Conservation (phyloP, 176 grass and related monocot genomes). For the Bolboschoenus planiculmis region DNA sequence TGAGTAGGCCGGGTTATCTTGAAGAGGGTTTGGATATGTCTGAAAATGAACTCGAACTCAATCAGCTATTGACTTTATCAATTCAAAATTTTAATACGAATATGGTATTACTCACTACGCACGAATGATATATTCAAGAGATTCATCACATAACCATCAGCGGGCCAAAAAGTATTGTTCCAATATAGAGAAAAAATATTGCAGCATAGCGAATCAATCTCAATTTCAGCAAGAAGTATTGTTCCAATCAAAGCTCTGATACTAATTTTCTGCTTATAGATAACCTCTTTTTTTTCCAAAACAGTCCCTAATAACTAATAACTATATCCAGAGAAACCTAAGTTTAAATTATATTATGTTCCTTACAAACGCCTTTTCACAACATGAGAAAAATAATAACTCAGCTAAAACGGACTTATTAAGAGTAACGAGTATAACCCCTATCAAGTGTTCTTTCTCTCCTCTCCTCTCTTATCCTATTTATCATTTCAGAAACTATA, state of each 20-base stretch:
- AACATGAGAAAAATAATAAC: not conserved
- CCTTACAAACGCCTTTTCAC: not conserved
- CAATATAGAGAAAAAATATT: not conserved
- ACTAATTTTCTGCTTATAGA: not conserved
- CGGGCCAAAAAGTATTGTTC: not conserved
- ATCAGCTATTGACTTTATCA: not conserved
- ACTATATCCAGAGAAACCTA: not conserved
- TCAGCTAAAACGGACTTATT: not conserved
- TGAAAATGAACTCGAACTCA: conserved; percentile 29
- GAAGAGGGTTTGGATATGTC: conserved; percentile 82
- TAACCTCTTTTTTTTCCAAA: not conserved
- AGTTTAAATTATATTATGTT: not conserved
- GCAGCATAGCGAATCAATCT: not conserved
- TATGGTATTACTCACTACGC: not conserved
- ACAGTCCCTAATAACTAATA: not conserved
- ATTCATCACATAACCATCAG: not conserved
- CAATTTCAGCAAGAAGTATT: not conserved
- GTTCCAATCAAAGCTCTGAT: not conserved
- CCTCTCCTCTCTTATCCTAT: not conserved
- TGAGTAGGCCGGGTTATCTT: conserved; percentile 85
- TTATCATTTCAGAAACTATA: not conserved
- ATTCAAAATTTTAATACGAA: not conserved
- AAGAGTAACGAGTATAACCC: not conserved
- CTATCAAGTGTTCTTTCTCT: not conserved
- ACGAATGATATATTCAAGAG: not conserved